A percentile compares a stretch with the other conserved stretches of the same genome.
phyloP scores from a whole-genome alignment of 306 rosid genomes.

The Rubus idaeus region DNA sequence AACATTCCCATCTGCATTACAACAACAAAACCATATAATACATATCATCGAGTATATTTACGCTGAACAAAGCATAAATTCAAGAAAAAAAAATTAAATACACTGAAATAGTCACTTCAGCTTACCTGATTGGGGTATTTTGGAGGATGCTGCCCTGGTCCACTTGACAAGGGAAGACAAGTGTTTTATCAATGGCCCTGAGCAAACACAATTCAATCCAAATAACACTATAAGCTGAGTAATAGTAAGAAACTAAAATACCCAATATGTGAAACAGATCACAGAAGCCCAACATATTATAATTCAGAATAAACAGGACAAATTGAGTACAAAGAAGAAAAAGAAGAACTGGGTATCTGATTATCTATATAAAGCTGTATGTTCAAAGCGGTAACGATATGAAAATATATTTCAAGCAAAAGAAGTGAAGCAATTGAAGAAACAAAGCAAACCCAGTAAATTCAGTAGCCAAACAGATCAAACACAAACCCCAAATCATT shows the following conservation, averaged over 20 bases:
- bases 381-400: not conserved
- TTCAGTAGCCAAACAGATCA: slow-evolving; percentile 33
- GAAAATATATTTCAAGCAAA: not conserved
- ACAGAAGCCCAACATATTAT: not conserved
- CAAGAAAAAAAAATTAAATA: slow-evolving; percentile 10
- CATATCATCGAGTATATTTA: not conserved
- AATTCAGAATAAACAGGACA: slow-evolving; percentile 1
- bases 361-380: not conserved
- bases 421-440: slow-evolving; percentile 5
- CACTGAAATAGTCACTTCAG: slow-evolving; percentile 7
- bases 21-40: slow-evolving; percentile 14
- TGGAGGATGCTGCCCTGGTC: slow-evolving; percentile 80
- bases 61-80: not conserved
- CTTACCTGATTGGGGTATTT: slow-evolving; percentile 69
- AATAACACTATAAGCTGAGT: not conserved
- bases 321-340: not conserved
- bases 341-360: not conserved
- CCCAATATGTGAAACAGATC: slow-evolving; percentile 22
- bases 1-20: slow-evolving; percentile 71
- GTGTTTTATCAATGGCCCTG: slow-evolving; percentile 84
- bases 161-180: slow-evolving; percentile 74
- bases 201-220: slow-evolving; percentile 28
- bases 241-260: not conserved
- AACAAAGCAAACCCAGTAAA: slow-evolving; percentile 37
- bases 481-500: slow-evolving; percentile 11